These are phyloP conservation scores for Chaetomium sp. DNA, from an alignment of 2,329 filamentous ascomycete genomes.

Conservation along the genomic window DNA sequence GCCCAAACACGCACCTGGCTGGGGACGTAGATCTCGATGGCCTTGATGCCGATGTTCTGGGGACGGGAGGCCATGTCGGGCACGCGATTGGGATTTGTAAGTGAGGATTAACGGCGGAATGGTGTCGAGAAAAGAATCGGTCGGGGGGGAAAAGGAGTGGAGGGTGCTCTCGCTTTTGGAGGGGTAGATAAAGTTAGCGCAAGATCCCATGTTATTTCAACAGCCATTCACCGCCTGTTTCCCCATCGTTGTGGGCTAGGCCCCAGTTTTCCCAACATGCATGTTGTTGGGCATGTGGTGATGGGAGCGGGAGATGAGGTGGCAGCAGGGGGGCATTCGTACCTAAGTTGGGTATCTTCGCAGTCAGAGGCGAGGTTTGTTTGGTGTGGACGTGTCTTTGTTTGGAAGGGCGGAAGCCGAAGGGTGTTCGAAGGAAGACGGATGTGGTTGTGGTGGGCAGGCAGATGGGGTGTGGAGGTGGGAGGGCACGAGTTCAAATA, in stretches of 20 bases:
- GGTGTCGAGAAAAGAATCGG: slow-evolving; percentile 19
- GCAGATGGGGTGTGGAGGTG: not conserved
- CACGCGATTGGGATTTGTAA: slow-evolving; percentile 28
- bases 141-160: slow-evolving; percentile 17
- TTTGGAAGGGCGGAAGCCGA: not conserved
- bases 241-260: slow-evolving; percentile 20
- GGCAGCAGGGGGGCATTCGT: not conserved
- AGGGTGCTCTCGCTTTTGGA: slow-evolving; percentile 27
- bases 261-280: slow-evolving; percentile 23
- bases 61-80: slow-evolving; percentile 54
- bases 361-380: not conserved
- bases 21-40: slow-evolving; percentile 88
- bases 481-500: slow-evolving; percentile 22
- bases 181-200: slow-evolving; percentile 31
- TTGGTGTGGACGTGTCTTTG: slow-evolving; percentile 9
- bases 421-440: not conserved
- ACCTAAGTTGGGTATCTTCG: not conserved
- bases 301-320: not conserved
- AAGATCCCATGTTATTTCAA: slow-evolving; percentile 25
- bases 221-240: slow-evolving; percentile 29
- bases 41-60: slow-evolving; percentile 89
- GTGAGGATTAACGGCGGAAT: slow-evolving; percentile 2
- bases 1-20: slow-evolving; percentile 66
- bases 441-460: not conserved
- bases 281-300: slow-evolving; percentile 16